Evolutionary conservation across 768 basidiomycete species (phyloP).

Genomic region (Tremella fuciformis): DNA sequence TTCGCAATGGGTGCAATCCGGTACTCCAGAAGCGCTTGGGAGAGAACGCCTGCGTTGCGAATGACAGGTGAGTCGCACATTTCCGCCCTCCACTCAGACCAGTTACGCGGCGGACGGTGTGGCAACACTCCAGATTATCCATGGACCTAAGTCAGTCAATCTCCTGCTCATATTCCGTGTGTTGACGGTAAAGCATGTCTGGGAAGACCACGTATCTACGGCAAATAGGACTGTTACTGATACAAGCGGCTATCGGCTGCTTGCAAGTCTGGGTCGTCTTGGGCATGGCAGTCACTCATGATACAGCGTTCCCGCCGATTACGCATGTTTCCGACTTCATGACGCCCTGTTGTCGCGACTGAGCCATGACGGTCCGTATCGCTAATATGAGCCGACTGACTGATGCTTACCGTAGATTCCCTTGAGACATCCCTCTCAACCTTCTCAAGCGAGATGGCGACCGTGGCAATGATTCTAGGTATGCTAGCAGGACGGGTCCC

Average conservation of each 20-base stretch:
- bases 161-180: not conserved
- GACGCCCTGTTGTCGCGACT: slow-evolving; percentile 80
- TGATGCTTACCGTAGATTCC: slow-evolving; percentile 59
- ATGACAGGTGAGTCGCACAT: slow-evolving; percentile 71
- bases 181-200: slow-evolving; percentile 60
- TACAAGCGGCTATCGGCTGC: slow-evolving; percentile 86
- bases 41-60: slow-evolving; percentile 71
- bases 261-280: slow-evolving; percentile 54
- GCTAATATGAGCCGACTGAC: not conserved
- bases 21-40: slow-evolving; percentile 72
- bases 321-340: slow-evolving; percentile 85
- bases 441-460: slow-evolving; percentile 92
- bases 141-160: slow-evolving; percentile 62
- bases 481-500: slow-evolving; percentile 5
- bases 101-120: slow-evolving; percentile 55
- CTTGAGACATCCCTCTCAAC: slow-evolving; percentile 86
- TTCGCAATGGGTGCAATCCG: slow-evolving; percentile 85
- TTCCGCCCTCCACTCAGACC: not conserved
- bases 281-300: slow-evolving; percentile 9
- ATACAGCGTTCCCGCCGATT: slow-evolving; percentile 75
- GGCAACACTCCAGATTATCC: slow-evolving; percentile 84
- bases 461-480: slow-evolving; percentile 87
- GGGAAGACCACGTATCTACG: slow-evolving; percentile 93
- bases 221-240: slow-evolving; percentile 74
- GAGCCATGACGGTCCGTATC: slow-evolving; percentile 67